These are phyloP conservation scores for Barbarea vulgaris DNA, from an alignment of 345 rosid genomes.

Conservation along the genomic window DNA sequence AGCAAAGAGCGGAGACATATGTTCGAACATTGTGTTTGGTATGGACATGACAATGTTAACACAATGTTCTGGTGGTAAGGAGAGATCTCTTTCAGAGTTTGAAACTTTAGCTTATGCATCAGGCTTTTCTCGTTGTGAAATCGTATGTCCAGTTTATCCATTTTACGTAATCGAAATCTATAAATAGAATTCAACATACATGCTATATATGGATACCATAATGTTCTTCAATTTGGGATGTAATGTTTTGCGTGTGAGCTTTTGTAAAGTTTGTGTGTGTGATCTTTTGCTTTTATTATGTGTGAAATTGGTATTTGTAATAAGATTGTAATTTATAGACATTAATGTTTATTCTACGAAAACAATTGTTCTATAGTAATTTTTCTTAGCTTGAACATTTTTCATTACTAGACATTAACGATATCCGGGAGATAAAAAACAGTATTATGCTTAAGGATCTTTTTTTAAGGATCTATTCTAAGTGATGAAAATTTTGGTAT, in stretches of 20 bases:
- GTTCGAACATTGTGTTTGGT: slow-evolving; percentile 38
- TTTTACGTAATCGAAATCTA: not conserved
- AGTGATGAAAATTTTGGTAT: not conserved
- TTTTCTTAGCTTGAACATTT: not conserved
- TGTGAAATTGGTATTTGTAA: not conserved
- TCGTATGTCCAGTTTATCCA: not conserved
- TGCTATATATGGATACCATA: too few species aligned
- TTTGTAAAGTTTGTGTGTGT: too few species aligned
- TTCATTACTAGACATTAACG: not conserved
- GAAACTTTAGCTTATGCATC: slow-evolving; percentile 35
- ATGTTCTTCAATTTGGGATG: not conserved
- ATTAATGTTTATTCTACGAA: not conserved
- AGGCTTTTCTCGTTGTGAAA: slow-evolving; percentile 38
- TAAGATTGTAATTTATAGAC: not conserved
- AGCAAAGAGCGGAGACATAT: slow-evolving; percentile 13
- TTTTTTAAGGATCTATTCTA: too few species aligned
- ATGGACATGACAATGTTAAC: slow-evolving; percentile 48
- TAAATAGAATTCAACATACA: not conserved
- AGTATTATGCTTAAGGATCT: not conserved
- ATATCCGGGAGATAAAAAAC: not conserved
- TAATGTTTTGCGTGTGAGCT: not conserved
- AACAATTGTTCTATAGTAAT: not conserved
- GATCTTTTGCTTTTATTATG: too few species aligned
- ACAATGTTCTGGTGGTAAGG: slow-evolving; percentile 39
- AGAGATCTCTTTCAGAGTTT: slow-evolving; percentile 45